These are phyloP conservation scores for Dendrocalamus sinicus DNA, from an alignment of 176 grass and related monocot species.

Conservation along the genomic window DNA sequence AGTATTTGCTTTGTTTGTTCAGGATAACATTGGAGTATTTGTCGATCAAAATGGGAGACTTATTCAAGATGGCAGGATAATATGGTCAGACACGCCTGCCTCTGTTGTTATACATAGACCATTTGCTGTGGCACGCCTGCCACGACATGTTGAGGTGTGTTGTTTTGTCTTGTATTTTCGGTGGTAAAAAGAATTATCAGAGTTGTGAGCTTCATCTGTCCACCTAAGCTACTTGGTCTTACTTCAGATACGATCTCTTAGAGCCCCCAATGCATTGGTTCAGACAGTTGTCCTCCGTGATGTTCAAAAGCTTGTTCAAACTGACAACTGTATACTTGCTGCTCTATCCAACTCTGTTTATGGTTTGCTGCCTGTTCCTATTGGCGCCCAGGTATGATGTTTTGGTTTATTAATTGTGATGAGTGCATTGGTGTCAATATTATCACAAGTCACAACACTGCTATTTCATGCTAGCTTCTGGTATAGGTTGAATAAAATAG, in stretches of 20 bases:
- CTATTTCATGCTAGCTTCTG: conserved; percentile 24
- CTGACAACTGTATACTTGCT: conserved; percentile 84
- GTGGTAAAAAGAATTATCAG: conserved; percentile 10
- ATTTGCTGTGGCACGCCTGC: conserved; percentile 77
- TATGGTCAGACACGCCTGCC: conserved; percentile 88
- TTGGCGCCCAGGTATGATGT: conserved; percentile 86
- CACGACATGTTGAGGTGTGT: conserved; percentile 81
- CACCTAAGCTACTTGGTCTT: conserved; percentile 35
- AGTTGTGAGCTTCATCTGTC: neutral
- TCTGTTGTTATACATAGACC: conserved; percentile 82
- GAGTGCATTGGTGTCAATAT: neutral
- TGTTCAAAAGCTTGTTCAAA: conserved; percentile 88
- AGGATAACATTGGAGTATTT: conserved; percentile 99
- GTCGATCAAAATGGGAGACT: conserved; percentile 98
- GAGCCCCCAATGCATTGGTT: conserved; percentile 86
- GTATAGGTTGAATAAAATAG: neutral
- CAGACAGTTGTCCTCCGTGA: conserved; percentile 86
- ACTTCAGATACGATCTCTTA: conserved; percentile 89
- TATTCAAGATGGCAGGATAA: conserved; percentile 94
- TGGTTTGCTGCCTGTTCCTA: conserved; percentile 88
- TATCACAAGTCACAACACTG: neutral
- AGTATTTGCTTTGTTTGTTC: conserved; percentile 28
- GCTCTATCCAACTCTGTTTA: conserved; percentile 71
- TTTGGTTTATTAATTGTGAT: conserved; percentile 44
- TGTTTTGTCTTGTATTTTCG: conserved; percentile 24